Percentiles rank a stretch among this genome's conserved stretches.
Conservation (phyloP, 2,329 filamentous ascomycete genomes). For the Venturia nashicola region DNA sequence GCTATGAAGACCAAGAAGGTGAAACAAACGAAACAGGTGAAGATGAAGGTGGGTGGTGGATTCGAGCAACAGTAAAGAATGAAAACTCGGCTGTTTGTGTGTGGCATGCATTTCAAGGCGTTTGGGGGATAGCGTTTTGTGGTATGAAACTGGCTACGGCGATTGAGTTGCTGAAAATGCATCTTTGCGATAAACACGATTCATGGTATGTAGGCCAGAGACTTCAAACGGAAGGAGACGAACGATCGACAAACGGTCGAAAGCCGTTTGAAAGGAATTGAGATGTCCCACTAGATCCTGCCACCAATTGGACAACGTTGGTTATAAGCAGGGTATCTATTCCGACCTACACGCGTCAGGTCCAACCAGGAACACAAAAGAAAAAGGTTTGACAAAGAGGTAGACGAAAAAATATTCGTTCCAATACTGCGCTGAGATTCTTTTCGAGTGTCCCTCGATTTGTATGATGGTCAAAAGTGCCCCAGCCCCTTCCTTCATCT, state of each 20-base stretch:
- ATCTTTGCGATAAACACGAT: background rate
- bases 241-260: background rate
- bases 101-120: slow-evolving; percentile 1
- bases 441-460: too few relatives aligned
- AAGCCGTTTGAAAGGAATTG: background rate
- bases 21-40: slow-evolving; percentile 34
- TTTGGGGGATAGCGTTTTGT: background rate
- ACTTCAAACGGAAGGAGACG: background rate
- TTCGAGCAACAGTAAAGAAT: slow-evolving; percentile 24
- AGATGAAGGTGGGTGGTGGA: slow-evolving; percentile 31
- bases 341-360: too few relatives aligned
- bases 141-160: background rate
- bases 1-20: slow-evolving; percentile 14
- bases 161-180: background rate
- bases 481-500: background rate
- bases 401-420: too few relatives aligned
- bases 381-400: too few relatives aligned
- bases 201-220: background rate
- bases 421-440: too few relatives aligned
- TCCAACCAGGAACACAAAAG: too few relatives aligned
- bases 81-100: background rate
- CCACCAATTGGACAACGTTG: too few relatives aligned
- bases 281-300: background rate
- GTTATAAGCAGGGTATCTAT: too few relatives aligned
- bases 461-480: too few relatives aligned